Percentiles rank a stretch among this genome's conserved stretches.
phyloP scores from a whole-genome alignment of 768 basidiomycete genomes.

The Rhodotorula paludigena region DNA sequence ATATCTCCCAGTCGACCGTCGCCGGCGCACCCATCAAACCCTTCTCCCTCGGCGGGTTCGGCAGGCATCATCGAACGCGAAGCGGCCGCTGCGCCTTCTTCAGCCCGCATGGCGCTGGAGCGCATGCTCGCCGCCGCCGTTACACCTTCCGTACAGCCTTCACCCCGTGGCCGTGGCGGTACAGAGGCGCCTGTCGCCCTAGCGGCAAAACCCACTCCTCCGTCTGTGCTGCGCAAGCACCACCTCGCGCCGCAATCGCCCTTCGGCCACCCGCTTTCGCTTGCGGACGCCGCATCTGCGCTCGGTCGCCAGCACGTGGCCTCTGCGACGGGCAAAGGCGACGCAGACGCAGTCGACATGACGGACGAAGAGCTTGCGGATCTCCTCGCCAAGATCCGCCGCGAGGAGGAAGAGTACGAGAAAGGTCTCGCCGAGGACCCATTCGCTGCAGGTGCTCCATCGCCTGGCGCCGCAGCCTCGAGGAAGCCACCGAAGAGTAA shows the following conservation, averaged over 20 bases:
- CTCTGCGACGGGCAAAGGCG: not conserved
- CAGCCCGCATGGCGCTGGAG: not conserved
- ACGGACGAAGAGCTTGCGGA: slow-evolving; percentile 3
- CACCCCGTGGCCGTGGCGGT: no score
- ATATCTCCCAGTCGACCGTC: no score
- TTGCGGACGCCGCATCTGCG: not conserved
- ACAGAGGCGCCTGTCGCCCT: not conserved
- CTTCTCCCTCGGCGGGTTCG: no score
- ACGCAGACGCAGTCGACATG: not conserved
- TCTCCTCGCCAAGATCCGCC: slow-evolving; percentile 1
- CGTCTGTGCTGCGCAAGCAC: not conserved
- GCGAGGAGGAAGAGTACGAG: slow-evolving; percentile 12
- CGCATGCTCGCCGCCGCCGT: no score
- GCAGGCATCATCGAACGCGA: not conserved
- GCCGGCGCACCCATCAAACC: no score
- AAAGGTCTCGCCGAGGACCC: slow-evolving; percentile 6
- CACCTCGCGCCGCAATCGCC: slow-evolving; percentile 1
- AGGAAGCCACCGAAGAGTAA: no score
- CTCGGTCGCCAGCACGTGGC: no score
- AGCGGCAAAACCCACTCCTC: no score
- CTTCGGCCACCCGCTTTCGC: slow-evolving; percentile 15
- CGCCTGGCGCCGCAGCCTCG: no score
- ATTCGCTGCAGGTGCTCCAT: no score
- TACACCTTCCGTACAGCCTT: no score
- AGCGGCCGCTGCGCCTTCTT: not conserved